A percentile compares a stretch with the other conserved stretches of the same genome.
Conservation (phyloP, 345 rosid genomes). For the Eucalyptus regnans region DNA sequence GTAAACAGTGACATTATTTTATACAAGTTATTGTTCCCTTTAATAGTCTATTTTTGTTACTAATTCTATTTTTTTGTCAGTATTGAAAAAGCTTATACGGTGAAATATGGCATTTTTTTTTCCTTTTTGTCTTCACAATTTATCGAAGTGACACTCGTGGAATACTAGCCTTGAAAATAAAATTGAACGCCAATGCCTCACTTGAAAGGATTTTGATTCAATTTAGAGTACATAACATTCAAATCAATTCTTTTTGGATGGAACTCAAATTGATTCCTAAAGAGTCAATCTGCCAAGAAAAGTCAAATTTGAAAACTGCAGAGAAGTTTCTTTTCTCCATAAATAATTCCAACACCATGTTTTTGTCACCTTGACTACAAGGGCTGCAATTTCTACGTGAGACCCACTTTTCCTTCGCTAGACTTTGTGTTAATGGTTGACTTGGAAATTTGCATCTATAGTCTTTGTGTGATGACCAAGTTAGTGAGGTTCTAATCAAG, state of each 20-base stretch:
- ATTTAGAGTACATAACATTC: background rate
- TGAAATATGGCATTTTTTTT: too few species aligned
- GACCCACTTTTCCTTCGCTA: too few species aligned
- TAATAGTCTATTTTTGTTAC: background rate
- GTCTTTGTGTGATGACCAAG: too few species aligned
- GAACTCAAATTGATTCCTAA: background rate
- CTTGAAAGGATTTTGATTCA: background rate
- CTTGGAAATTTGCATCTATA: too few species aligned
- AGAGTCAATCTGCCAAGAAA: background rate
- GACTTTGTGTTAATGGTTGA: too few species aligned
- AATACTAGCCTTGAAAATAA: background rate
- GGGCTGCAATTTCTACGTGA: too few species aligned
- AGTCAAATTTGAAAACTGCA: accelerated
- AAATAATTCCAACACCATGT: background rate
- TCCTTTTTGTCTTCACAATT: too few species aligned
- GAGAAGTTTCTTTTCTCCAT: background rate
- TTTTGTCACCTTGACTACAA: too few species aligned
- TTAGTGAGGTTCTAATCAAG: too few species aligned
- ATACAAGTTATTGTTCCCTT: background rate
- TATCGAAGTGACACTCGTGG: too few species aligned
- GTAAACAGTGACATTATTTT: too few species aligned
- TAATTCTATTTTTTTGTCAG: accelerated
- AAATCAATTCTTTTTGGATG: accelerated
- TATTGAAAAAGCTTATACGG: accelerated
- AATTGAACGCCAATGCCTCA: background rate